Evolutionary conservation across 2,329 filamentous ascomycete species (phyloP), one percentile per base, ranked within the genome.

Genomic region (Cylindrodendrum hubeiense): DNA sequence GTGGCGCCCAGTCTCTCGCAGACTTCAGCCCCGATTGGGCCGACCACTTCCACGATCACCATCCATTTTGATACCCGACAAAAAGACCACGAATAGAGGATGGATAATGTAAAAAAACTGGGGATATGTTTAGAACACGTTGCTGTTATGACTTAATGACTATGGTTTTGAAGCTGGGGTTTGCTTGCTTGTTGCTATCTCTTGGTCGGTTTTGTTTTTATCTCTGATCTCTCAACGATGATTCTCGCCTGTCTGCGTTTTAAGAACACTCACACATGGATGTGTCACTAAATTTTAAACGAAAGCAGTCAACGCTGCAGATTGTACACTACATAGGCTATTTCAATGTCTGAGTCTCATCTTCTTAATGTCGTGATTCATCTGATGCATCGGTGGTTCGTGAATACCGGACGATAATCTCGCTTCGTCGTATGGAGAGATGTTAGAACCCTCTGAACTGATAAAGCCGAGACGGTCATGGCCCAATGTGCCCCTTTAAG

Each of bases 111-210:
- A 75, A 60, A 68, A 67, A 74, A 74, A 72, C 26, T 53, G 70
- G 72, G 47, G 68, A 61, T 60, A 50, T 62, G 71, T 50, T 50
- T 72, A 74, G 72, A 74, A 56, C 65, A 53, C 34, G 60, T 66
- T 74, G 66, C 41, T 70, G 59, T 77, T 58, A 76, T 69, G 75
- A 77, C 67, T 67, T 77, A 66, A 77, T 70, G 76, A 78, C 64
- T 68, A 71, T 65, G 66, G 65, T 60, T 58, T 65, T 26, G 55
- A 34, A 26, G 46, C 28, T 57, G 44, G 64, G 61, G 49, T 62
- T 55, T 49, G 51, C 49, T 57, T 59, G 52, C 33, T 67, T 19
- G 34, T 53, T 66, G 21, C 37, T 66, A 37, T 66, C 26, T 60
- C 28, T 49, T 62, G 30, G 49, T 52, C 59, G 37, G 26, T 34